Evolutionary conservation across 192 early-diverging fungal species (phyloP).

Genomic region (Coemansia sp.): DNA sequence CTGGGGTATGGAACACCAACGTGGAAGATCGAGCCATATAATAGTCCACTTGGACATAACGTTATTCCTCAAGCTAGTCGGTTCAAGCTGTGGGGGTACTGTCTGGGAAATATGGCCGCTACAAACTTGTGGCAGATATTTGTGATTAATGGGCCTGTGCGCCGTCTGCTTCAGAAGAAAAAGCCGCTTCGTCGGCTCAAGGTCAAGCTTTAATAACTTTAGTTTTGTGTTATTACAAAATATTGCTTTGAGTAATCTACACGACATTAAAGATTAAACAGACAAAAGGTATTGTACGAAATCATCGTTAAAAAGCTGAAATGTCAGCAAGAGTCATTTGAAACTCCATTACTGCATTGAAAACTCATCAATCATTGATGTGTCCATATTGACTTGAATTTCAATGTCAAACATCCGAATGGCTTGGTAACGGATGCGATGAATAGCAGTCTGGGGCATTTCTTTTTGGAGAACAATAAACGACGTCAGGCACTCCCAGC

Average conservation of each 20-base stretch:
- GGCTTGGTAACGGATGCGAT: conserved; percentile 47
- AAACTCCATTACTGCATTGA: conserved; percentile 3
- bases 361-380: conserved; percentile 32
- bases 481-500: conserved; percentile 49
- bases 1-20: conserved; percentile 42
- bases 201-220: conserved; percentile 30
- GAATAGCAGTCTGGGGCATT: conserved; percentile 42
- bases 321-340: no score
- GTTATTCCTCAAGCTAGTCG: conserved; percentile 57
- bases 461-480: conserved; percentile 44
- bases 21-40: conserved; percentile 50
- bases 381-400: conserved; percentile 49
- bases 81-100: conserved; percentile 57
- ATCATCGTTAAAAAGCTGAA: no score
- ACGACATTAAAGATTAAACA: no score
- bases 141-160: conserved; percentile 55
- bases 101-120: conserved; percentile 49
- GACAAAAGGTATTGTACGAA: no score
- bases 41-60: conserved; percentile 57
- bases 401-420: conserved; percentile 49
- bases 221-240: no score
- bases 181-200: conserved; percentile 36
- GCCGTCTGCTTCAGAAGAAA: conserved; percentile 23
- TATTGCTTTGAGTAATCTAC: no score
- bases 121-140: conserved; percentile 50